These are phyloP conservation scores for Neurospora sp. DNA, from an alignment of 495 filamentous ascomycete species.

Conservation along the genomic window DNA sequence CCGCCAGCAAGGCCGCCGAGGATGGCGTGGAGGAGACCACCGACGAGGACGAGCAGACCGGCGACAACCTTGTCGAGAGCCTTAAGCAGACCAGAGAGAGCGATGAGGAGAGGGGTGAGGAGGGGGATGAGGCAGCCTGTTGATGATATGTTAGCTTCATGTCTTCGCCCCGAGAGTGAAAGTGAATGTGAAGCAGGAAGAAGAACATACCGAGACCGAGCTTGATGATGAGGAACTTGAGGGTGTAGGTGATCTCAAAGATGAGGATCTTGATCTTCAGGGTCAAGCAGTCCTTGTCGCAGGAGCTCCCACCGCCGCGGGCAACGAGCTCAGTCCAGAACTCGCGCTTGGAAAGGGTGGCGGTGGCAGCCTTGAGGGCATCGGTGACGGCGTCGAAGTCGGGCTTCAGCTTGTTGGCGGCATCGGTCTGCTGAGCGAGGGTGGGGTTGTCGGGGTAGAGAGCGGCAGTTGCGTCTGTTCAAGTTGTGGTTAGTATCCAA, in stretches of 20 bases:
- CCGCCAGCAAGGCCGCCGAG: constrained; percentile 24
- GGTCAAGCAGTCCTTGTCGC: constrained; percentile 11
- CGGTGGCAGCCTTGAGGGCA: constrained; percentile 19
- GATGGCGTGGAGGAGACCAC: constrained; percentile 19
- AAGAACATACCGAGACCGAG: constrained; percentile 26
- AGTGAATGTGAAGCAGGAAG: neutral
- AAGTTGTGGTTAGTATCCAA: neutral
- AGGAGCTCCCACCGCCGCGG: constrained; percentile 1
- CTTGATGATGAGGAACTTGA: constrained; percentile 30
- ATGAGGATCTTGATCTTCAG: constrained; percentile 23
- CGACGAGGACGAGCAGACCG: constrained; percentile 23
- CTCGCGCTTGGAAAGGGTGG: constrained; percentile 22
- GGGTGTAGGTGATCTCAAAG: constrained; percentile 25
- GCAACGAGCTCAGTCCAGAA: constrained; percentile 7
- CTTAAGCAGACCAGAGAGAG: constrained; percentile 24
- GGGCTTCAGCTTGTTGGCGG: constrained; percentile 20
- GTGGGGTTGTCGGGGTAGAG: constrained; percentile 17
- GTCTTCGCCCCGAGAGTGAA: neutral
- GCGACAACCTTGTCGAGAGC: constrained; percentile 26
- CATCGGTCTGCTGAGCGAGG: constrained; percentile 14
- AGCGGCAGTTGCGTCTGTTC: constrained; percentile 16
- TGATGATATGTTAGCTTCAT: neutral
- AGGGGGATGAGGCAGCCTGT: constrained; percentile 23
- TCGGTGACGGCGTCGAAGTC: constrained; percentile 25
- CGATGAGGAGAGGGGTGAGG: constrained; percentile 24